Base-by-base conservation (phyloP, 257 asterid genomes). In the Datura wrightii region DNA sequence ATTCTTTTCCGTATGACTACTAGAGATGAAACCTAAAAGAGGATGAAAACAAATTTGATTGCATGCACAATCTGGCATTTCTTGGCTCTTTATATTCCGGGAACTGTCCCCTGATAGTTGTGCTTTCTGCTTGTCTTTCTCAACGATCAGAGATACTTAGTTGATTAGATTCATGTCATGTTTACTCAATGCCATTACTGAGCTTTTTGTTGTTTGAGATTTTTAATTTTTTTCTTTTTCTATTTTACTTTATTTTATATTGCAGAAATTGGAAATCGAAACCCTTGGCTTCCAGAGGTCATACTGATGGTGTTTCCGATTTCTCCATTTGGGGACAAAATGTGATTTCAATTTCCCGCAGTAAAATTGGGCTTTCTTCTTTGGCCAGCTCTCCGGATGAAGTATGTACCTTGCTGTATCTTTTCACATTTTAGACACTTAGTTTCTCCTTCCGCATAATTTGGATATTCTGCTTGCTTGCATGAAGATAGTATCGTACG, bases 291-390 rank as follows among this genome's bases (percentile, higher is more conserved):
- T 91, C 87, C 79, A 91, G 90, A 91, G 97, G 99, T 84, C 97
- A 93, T 66, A 88, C 84, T 74, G 99, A 96, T 63, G 94, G 98
- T 42, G 90, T 94, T 83, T 92, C 98, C 55, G 90, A 94, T 86
- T 96, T 96, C 90, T 93, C 98, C 50, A 85, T 94, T 79, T 93
- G 98, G 98, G 99, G 99, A 80, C 91, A 93, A 85, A 92, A 94
- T 89, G 94, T 96, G 70, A 96, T 96, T 83, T 94, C 98, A 67
- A 89, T 94, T 85, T 90, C 97, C 81, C 91, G 91, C 88, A 94
- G 91, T 83, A 94, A 90, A 87, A 96, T 96, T 74, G 94, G 98
- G 59, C 86, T 94, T 78, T 93, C 97, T 76, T 92, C 97, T 86
- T 88, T 94, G 84, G 90, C 91, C 59, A 86, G 92, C 86, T 69